Evolutionary conservation across 257 asterid species (phyloP).

Genomic region (Penstemon eatonii): DNA sequence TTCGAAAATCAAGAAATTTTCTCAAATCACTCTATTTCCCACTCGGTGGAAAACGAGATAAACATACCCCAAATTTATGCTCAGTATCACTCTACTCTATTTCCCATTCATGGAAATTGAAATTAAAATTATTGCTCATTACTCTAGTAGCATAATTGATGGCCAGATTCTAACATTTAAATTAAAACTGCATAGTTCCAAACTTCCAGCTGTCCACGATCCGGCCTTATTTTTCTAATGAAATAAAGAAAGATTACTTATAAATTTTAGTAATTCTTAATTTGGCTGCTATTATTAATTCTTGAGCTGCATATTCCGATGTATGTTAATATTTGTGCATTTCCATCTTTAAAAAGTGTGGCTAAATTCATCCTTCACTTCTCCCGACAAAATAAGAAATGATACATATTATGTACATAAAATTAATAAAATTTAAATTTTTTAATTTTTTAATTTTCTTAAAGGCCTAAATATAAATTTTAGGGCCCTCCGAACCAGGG

Average conservation of each 20-base stretch:
- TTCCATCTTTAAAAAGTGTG: conserved; percentile 18
- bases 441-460: no score
- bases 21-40: no score
- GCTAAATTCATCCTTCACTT: conserved; percentile 45
- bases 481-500: no score
- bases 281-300: no score
- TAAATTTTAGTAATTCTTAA: conserved; percentile 9
- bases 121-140: not conserved
- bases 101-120: not conserved
- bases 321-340: not conserved
- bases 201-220: conserved; percentile 38
- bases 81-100: no score
- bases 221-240: conserved; percentile 19
- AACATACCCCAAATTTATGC: no score
- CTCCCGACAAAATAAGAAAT: conserved; percentile 24
- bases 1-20: no score
- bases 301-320: conserved; percentile 13
- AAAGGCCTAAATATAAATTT: no score
- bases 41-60: no score
- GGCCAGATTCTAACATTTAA: conserved; percentile 14
- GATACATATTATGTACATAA: no score
- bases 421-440: no score
- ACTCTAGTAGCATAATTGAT: conserved; percentile 29
- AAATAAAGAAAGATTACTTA: not conserved
- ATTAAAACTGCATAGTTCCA: conserved; percentile 20